phyloP scores from a whole-genome alignment of 2,329 filamentous ascomycete species.

The Emericellopsis cladophorae region DNA sequence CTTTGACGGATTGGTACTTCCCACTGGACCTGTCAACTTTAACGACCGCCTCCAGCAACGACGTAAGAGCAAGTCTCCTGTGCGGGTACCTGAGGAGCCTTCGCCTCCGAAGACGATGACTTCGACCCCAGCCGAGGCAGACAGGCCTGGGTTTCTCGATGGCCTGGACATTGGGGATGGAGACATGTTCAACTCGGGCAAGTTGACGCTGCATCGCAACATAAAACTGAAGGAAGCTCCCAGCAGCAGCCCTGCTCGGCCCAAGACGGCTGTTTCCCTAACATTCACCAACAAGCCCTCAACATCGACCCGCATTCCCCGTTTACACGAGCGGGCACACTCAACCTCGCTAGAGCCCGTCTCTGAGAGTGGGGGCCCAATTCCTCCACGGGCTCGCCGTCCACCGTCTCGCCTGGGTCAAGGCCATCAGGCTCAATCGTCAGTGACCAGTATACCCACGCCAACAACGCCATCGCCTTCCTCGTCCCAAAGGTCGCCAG shows the following conservation, averaged over 20 bases:
- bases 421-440: constrained; percentile 53
- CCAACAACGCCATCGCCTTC: constrained; percentile 43
- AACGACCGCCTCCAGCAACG: constrained; percentile 63
- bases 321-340: constrained; percentile 60
- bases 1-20: constrained; percentile 78
- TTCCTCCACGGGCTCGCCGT: constrained; percentile 44
- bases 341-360: constrained; percentile 76
- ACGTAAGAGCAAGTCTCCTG: constrained; percentile 46
- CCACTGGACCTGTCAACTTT: constrained; percentile 73
- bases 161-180: constrained; percentile 80
- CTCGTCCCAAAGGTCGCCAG: constrained; percentile 36
- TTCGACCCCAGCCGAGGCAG: constrained; percentile 21
- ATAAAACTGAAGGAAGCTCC: constrained; percentile 70
- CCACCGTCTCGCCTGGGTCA: constrained; percentile 52
- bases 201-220: constrained; percentile 80
- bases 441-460: constrained; percentile 49
- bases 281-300: constrained; percentile 78
- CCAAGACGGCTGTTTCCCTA: constrained; percentile 67
- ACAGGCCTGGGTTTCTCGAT: constrained; percentile 68
- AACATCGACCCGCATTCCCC: constrained; percentile 58
- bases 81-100: constrained; percentile 25
- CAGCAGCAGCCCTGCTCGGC: constrained; percentile 56
- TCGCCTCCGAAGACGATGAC: constrained; percentile 10
- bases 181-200: constrained; percentile 68
- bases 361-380: constrained; percentile 72